A percentile compares a stretch with the other conserved stretches of the same genome.
Conservation (phyloP, 106 monocot species). For the Dioscorea alata region DNA sequence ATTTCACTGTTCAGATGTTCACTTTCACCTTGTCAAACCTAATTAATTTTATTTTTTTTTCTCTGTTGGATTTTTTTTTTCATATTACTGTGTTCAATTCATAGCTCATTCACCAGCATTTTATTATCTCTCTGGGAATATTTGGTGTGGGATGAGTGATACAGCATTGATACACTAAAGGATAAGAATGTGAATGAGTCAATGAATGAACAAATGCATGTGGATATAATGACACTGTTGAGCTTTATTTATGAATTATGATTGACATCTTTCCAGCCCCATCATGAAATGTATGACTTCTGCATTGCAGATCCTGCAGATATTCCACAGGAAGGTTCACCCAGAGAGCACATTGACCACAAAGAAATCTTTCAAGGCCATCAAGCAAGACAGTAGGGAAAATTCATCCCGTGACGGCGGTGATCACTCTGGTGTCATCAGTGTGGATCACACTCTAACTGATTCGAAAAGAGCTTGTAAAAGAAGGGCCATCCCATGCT, state of each 20-base stretch:
- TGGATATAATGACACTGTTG: not conserved
- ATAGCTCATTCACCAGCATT: too few relatives aligned
- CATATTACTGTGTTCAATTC: too few relatives aligned
- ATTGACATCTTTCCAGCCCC: not conserved
- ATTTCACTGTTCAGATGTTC: too few relatives aligned
- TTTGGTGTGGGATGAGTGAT: not conserved
- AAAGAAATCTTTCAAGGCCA: conserved; percentile 24
- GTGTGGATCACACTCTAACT: not conserved
- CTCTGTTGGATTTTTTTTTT: too few relatives aligned
- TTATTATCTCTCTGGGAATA: too few relatives aligned
- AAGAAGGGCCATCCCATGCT: conserved; percentile 8
- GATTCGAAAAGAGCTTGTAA: conserved; percentile 4
- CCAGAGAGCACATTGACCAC: conserved; percentile 31
- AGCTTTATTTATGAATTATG: too few relatives aligned
- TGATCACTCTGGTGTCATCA: not conserved
- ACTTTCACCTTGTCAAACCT: too few relatives aligned
- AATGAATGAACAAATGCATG: not conserved
- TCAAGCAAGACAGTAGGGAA: conserved; percentile 15
- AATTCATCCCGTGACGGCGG: not conserved
- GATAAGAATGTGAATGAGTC: not conserved
- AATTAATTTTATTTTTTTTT: too few relatives aligned
- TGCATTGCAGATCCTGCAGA: conserved; percentile 58
- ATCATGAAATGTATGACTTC: not conserved
- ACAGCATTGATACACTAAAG: not conserved
- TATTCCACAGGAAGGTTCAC: conserved; percentile 75